Evolutionary conservation across 371 early-diverging fungal genomes (phyloP).

Genomic region (Aphelidium insulamus): DNA sequence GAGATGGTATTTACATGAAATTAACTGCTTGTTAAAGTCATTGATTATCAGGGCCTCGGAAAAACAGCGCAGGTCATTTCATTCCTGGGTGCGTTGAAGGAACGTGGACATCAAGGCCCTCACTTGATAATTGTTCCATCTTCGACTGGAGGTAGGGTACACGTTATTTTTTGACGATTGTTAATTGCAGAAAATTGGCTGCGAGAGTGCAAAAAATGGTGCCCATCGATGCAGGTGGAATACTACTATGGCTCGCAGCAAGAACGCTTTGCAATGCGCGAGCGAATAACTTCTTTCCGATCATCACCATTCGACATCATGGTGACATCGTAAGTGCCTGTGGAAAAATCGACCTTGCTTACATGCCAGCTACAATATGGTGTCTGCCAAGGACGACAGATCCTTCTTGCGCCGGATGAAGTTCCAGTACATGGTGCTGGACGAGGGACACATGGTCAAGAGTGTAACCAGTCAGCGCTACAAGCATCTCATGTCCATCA

Average conservation of each 20-base stretch:
- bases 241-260: constrained; percentile 45
- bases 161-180: too few relatives aligned
- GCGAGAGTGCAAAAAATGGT: constrained; percentile 55
- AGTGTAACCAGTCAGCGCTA: constrained; percentile 58
- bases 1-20: constrained; percentile 16
- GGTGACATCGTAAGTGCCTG: constrained; percentile 24
- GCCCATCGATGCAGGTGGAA: constrained; percentile 35
- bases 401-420: constrained; percentile 30
- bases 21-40: neutral
- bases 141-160: too few relatives aligned
- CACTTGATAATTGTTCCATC: constrained; percentile 71
- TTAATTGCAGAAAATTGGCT: constrained; percentile 79
- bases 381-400: constrained; percentile 51
- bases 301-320: constrained; percentile 12
- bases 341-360: neutral
- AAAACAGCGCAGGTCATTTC: constrained; percentile 90
- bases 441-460: constrained; percentile 91
- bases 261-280: constrained; percentile 32
- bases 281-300: too few relatives aligned
- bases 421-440: constrained; percentile 50
- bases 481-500: constrained; percentile 43
- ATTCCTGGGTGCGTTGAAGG: constrained; percentile 42
- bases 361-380: constrained; percentile 39
- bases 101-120: constrained; percentile 32
- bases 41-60: constrained; percentile 64